Conservation (phyloP, 2,329 filamentous ascomycete genomes). For the Penicillium sp. region DNA sequence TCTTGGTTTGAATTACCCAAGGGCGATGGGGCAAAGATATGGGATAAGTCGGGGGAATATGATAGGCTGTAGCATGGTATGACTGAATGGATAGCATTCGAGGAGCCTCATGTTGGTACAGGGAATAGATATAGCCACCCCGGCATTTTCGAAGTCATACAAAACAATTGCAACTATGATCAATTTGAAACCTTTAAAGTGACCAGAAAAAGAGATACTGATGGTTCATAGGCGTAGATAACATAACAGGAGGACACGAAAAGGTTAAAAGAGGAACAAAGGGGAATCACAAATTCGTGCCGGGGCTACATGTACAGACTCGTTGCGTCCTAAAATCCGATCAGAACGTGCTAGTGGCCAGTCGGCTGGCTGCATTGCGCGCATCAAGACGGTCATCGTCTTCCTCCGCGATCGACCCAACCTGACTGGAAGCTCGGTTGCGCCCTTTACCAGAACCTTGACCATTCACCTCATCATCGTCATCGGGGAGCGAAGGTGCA, state of each 20-base stretch:
- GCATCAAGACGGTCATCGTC: conserved; percentile 91
- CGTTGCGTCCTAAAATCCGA: conserved; percentile 12
- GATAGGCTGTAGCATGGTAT: background rate
- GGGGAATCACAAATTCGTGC: conserved; percentile 36
- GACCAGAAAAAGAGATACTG: background rate
- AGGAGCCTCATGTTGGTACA: background rate
- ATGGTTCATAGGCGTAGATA: conserved; percentile 17
- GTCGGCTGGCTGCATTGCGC: conserved; percentile 85
- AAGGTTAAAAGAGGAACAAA: conserved; percentile 17
- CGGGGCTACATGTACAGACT: conserved; percentile 36
- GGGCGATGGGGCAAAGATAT: conserved; percentile 32
- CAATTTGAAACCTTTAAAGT: background rate
- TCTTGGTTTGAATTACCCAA: conserved; percentile 40
- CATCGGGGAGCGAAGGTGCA: conserved; percentile 59
- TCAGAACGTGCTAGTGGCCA: conserved; percentile 92
- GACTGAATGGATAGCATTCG: background rate
- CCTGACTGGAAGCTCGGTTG: conserved; percentile 47
- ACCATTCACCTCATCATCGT: conserved; percentile 55
- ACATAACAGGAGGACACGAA: conserved; percentile 23
- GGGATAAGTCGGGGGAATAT: conserved; percentile 18
- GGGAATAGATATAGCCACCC: background rate
- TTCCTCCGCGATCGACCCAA: conserved; percentile 50
- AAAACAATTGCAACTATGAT: background rate
- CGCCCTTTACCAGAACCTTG: conserved; percentile 43
- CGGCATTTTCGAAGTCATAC: background rate